Evolutionary conservation across 2,329 filamentous ascomycete species (phyloP).

Genomic region (Alternaria dauci): DNA sequence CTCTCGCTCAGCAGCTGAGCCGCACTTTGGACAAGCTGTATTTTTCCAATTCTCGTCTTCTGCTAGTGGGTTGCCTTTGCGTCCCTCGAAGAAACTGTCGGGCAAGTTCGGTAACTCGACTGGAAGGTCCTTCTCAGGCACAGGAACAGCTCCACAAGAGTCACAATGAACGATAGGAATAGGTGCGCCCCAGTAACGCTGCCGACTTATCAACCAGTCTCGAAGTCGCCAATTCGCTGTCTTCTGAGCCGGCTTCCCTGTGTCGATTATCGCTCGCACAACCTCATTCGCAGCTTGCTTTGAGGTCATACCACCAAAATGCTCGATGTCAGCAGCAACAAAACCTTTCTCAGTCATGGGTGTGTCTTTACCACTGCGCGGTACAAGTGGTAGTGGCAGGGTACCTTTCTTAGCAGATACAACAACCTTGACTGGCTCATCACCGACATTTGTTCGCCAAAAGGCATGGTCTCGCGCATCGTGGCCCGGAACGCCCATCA

Average conservation of each 20-base stretch:
- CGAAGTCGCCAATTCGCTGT: constrained; percentile 80
- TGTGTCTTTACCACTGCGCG: constrained; percentile 53
- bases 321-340: constrained; percentile 71
- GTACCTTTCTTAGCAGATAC: constrained; percentile 25
- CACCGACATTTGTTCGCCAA: constrained; percentile 74
- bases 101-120: constrained; percentile 76
- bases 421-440: constrained; percentile 69
- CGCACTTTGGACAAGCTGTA: constrained; percentile 77
- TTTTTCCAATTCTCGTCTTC: constrained; percentile 76
- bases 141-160: constrained; percentile 79
- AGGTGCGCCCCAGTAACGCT: constrained; percentile 89
- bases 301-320: constrained; percentile 71
- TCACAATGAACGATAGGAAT: constrained; percentile 87
- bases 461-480: constrained; percentile 81
- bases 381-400: constrained; percentile 22
- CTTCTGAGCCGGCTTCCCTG: constrained; percentile 66
- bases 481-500: constrained; percentile 92
- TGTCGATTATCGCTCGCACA: constrained; percentile 57
- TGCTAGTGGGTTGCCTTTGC: constrained; percentile 79
- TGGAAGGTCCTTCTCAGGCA: constrained; percentile 78
- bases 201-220: constrained; percentile 92
- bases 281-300: constrained; percentile 69
- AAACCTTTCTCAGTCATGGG: constrained; percentile 72
- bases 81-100: constrained; percentile 72
- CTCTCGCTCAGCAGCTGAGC: constrained; percentile 75